Evolutionary conservation across 164 flowering plant species (phyloP), one percentile per base, ranked within the genome.

Genomic region (Piper betle): DNA sequence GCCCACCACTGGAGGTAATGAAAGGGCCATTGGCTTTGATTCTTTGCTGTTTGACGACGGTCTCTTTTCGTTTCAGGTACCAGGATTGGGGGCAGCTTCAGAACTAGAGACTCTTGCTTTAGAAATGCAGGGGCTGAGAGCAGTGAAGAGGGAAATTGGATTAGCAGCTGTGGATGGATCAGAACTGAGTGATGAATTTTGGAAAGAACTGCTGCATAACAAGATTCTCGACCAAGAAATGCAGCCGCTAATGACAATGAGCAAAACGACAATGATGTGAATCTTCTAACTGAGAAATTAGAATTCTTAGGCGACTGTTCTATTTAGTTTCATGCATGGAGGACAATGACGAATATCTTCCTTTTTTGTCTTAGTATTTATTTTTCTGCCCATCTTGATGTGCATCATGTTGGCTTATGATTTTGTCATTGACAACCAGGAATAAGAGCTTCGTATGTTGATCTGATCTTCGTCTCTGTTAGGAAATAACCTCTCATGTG

Each of bases 301-400:
- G 86, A 81, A 8, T 79, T 78, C 80, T 69, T 82, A 61, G 82
- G 83, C 63, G 80, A 86, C 50, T 78, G 76, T 63, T 80, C 79
- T 0, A 71, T 62, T 70, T 77, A 66, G 67, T n/a, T n/a, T n/a
- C n/a, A n/a, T n/a, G n/a, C n/a, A n/a, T n/a, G n/a, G n/a, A n/a
- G n/a, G n/a, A n/a, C n/a, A n/a, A n/a, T n/a, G n/a, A n/a, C n/a
- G n/a, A n/a, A n/a, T n/a, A n/a, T n/a, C n/a, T n/a, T n/a, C n/a
- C n/a, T n/a, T n/a, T n/a, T n/a, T n/a, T n/a, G n/a, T n/a, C n/a
- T n/a, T n/a, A n/a, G n/a, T n/a, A n/a, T n/a, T n/a, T n/a, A n/a
- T n/a, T n/a, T n/a, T n/a, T n/a, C n/a, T n/a, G n/a, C n/a, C n/a
- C n/a, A n/a, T n/a, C n/a, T n/a, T n/a, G n/a, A n/a, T n/a, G n/a